Evolutionary conservation across 192 early-diverging fungal genomes (phyloP), one percentile per base, ranked within the genome.

Genomic region (Backusella westeae): DNA sequence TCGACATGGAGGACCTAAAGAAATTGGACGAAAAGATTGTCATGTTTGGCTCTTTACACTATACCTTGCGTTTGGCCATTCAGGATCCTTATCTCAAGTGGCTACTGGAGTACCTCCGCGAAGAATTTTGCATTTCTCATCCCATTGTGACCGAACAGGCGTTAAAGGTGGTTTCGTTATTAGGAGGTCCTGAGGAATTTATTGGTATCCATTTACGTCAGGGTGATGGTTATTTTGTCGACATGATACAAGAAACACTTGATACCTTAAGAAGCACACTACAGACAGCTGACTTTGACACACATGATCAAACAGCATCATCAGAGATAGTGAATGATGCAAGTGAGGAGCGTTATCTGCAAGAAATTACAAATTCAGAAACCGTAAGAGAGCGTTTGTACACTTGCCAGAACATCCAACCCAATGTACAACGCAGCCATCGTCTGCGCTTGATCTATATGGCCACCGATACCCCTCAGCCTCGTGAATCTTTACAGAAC

Each of bases 401-500:
- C 17, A 34, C 71, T 49, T 73, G 71, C 15, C 38, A 26, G 23
- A 21, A 4, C 67, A 6, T 67, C 67, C 26, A 76, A 68, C 63
- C 34, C 10, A 38, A 21, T 29, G 35, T 67, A 21, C 32, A 71
- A 32, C n/a, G 21, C 3, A 34, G 35, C 21, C 63, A 72, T n/a
- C 73, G 44, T 17, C 63, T 79, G 29, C 23, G 66, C 29, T 34
- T 79, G 21, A 75, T 85, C 6, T 88, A 81, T 69, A 82, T 88
- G 79, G 85, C 87, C n/a, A 88, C 85, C 0, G 87, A 88, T 75
- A 80, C 85, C 4, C 75, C 63, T 35, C 49, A 82, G 12, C 85
- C 87, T 8, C 83, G 87, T 5, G 19, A 75, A 0, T 39, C 77
- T 6, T 42, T 88, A 4, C 59, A 71, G 0, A 66, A 78, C 0